Conservation (phyloP, 2,329 filamentous ascomycete genomes). For the Claviceps sp. region DNA sequence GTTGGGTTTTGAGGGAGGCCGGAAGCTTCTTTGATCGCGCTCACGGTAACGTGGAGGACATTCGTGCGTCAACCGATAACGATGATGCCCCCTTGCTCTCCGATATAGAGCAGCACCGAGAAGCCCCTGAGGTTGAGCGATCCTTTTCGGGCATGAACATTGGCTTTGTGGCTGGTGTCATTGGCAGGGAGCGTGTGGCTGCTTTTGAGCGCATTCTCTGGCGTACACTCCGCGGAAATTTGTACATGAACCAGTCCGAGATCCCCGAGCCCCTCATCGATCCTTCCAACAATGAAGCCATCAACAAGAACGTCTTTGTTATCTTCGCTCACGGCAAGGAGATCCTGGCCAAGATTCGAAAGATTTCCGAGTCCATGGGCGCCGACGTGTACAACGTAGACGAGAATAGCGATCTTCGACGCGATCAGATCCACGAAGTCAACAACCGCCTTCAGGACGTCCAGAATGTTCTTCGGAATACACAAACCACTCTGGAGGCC, state of each 20-base stretch:
- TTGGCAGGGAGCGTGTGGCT: conserved; percentile 80
- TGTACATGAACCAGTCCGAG: conserved; percentile 99
- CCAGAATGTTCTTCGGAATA: conserved; percentile 84
- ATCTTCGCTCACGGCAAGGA: conserved; percentile 98
- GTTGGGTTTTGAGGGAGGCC: conserved; percentile 92
- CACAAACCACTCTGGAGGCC: conserved; percentile 82
- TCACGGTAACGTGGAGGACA: conserved; percentile 92
- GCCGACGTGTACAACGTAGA: conserved; percentile 95
- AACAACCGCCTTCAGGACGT: conserved; percentile 87
- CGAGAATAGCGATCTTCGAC: conserved; percentile 87
- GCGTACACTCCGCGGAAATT: conserved; percentile 90
- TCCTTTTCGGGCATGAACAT: conserved; percentile 98
- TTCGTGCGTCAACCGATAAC: conserved; percentile 76
- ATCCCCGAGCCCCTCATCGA: conserved; percentile 89
- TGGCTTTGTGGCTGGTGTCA: conserved; percentile 93
- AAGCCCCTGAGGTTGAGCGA: conserved; percentile 56
- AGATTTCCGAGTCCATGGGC: conserved; percentile 95
- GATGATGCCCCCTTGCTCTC: conserved; percentile 88
- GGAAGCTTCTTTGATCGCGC: conserved; percentile 96
- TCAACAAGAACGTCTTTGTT: conserved; percentile 97
- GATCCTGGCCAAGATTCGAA: conserved; percentile 95
- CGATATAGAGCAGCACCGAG: conserved; percentile 75
- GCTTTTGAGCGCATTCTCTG: conserved; percentile 96
- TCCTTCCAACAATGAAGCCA: conserved; percentile 78
- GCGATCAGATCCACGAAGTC: conserved; percentile 95